Conservation (phyloP, 2,329 filamentous ascomycete species). For the Coleophoma cylindrospora region DNA sequence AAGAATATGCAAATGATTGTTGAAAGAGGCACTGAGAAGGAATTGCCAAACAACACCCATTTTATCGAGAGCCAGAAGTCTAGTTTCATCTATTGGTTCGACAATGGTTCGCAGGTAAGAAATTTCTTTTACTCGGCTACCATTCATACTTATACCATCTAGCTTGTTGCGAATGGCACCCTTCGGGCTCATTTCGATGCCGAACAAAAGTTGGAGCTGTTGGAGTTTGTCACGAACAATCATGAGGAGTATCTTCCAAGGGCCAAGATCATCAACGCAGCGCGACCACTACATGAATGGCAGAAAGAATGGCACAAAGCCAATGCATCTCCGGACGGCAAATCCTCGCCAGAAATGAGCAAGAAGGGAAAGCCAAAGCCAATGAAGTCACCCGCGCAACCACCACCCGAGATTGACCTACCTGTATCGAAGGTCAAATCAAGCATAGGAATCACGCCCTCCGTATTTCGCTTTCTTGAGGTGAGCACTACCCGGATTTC, state of each 20-base stretch:
- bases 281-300: slow-evolving; percentile 58
- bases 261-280: slow-evolving; percentile 54
- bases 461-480: slow-evolving; percentile 61
- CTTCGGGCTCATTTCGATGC: slow-evolving; percentile 75
- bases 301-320: slow-evolving; percentile 59
- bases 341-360: slow-evolving; percentile 60
- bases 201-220: slow-evolving; percentile 74
- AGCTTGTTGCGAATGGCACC: slow-evolving; percentile 74
- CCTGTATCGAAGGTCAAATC: slow-evolving; percentile 51
- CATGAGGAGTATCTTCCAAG: slow-evolving; percentile 84
- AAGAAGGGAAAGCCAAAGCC: slow-evolving; percentile 56
- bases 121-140: neutral
- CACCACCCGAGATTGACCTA: slow-evolving; percentile 57
- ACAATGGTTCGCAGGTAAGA: slow-evolving; percentile 73
- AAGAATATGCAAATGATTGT: slow-evolving; percentile 81
- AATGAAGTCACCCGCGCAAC: slow-evolving; percentile 53
- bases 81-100: slow-evolving; percentile 85
- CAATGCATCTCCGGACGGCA: slow-evolving; percentile 48
- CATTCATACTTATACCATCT: neutral
- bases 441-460: slow-evolving; percentile 53
- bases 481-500: slow-evolving; percentile 27
- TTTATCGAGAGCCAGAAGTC: slow-evolving; percentile 73
- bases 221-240: slow-evolving; percentile 72
- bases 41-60: slow-evolving; percentile 58
- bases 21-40: slow-evolving; percentile 58